phyloP scores from a whole-genome alignment of 805 yeast species.

The Teunomyces pallodes region DNA sequence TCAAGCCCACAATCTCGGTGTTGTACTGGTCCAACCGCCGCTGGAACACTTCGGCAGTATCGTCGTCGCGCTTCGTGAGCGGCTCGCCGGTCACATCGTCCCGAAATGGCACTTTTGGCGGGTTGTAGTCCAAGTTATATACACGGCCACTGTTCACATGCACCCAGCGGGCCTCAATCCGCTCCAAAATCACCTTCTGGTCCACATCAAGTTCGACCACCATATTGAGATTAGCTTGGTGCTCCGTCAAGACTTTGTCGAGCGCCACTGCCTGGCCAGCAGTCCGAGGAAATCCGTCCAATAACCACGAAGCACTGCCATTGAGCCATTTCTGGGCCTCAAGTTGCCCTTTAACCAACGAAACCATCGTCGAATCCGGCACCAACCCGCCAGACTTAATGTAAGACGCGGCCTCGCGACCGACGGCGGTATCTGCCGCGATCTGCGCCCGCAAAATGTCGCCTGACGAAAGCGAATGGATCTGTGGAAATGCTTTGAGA shows the following conservation, averaged over 20 bases:
- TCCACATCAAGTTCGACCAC: slow-evolving; percentile 90
- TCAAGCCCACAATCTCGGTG: slow-evolving; percentile 58
- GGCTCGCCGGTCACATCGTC: slow-evolving; percentile 93
- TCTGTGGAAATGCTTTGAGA: slow-evolving; percentile 47
- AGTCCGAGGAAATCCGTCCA: slow-evolving; percentile 94
- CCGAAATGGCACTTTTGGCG: slow-evolving; percentile 76
- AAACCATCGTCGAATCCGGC: slow-evolving; percentile 70
- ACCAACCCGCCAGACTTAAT: slow-evolving; percentile 66
- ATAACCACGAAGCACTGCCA: slow-evolving; percentile 56
- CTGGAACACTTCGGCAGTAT: slow-evolving; percentile 69
- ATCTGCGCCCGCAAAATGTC: slow-evolving; percentile 76
- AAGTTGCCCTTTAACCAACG: slow-evolving; percentile 53
- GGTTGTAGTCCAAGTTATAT: slow-evolving; percentile 82
- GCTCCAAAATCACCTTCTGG: slow-evolving; percentile 71
- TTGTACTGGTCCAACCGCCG: slow-evolving; percentile 65
- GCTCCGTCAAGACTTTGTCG: slow-evolving; percentile 39
- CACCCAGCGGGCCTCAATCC: slow-evolving; percentile 84
- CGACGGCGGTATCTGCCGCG: slow-evolving; percentile 49
- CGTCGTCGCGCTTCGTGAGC: slow-evolving; percentile 76
- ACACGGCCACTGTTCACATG: slow-evolving; percentile 84
- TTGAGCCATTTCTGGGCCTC: slow-evolving; percentile 41
- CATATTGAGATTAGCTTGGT: slow-evolving; percentile 52
- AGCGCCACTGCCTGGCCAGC: slow-evolving; percentile 64
- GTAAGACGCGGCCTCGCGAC: slow-evolving; percentile 52
- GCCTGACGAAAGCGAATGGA: slow-evolving; percentile 75